These are phyloP conservation scores for Rhizopogon vinicolor DNA, from an alignment of 768 basidiomycete genomes.

Conservation along the genomic window DNA sequence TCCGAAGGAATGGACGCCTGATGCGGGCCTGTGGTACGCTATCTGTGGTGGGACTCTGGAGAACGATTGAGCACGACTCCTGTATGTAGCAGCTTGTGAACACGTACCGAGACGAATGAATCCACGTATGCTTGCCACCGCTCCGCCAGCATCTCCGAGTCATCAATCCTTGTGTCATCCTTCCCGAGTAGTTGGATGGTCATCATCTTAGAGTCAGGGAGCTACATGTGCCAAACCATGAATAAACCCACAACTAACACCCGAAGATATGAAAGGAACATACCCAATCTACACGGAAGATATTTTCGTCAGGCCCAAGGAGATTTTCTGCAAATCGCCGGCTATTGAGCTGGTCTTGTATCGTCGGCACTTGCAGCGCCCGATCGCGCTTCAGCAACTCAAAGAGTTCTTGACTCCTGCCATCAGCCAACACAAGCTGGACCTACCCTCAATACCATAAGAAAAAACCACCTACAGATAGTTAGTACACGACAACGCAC, in stretches of 20 bases:
- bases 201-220: conserved; percentile 60
- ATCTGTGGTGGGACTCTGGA: conserved; percentile 55
- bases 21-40: conserved; percentile 44
- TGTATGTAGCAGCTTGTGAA: background rate
- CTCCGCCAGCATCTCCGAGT: conserved; percentile 70
- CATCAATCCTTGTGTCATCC: conserved; percentile 71
- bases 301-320: conserved; percentile 70
- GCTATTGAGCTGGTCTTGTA: conserved; percentile 67
- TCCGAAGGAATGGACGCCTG: conserved; percentile 59
- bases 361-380: conserved; percentile 50
- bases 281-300: conserved; percentile 83
- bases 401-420: conserved; percentile 67
- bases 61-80: background rate
- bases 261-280: conserved; percentile 9
- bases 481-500: conserved; percentile 31
- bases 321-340: conserved; percentile 66
- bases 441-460: conserved; percentile 31
- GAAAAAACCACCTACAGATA: background rate
- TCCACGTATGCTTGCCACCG: conserved; percentile 81
- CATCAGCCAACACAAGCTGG: conserved; percentile 63
- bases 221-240: conserved; percentile 29
- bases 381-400: conserved; percentile 69
- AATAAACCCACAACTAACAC: no score
- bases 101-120: conserved; percentile 62
- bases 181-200: conserved; percentile 77